A percentile compares a stretch with the other conserved stretches of the same genome.
phyloP scores from a whole-genome alignment of 768 basidiomycete genomes.

The Lentinula edodes region DNA sequence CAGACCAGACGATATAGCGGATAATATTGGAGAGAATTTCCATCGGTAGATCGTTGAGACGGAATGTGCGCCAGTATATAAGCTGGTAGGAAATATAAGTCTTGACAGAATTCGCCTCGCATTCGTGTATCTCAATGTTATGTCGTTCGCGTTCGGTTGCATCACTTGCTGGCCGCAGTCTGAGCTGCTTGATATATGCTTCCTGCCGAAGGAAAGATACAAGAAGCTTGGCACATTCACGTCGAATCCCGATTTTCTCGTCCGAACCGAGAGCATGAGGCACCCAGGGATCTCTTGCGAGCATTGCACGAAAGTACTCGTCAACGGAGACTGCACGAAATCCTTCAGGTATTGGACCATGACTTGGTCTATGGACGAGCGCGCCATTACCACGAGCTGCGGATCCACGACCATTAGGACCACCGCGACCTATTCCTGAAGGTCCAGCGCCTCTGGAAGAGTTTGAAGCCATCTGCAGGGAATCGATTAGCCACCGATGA shows the following conservation, averaged over 20 bases:
- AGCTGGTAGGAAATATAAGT: constrained; percentile 10
- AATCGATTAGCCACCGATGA: neutral
- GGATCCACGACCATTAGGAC: neutral
- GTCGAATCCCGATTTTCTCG: constrained; percentile 7
- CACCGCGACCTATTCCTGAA: neutral
- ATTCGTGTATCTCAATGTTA: neutral
- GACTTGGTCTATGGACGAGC: too few species aligned
- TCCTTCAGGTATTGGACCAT: neutral
- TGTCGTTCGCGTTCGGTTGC: neutral
- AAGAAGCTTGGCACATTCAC: constrained; percentile 6
- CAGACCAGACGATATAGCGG: constrained; percentile 53
- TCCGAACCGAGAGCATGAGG: constrained; percentile 13
- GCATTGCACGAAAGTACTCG: neutral
- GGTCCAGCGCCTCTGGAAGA: neutral
- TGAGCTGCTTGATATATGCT: neutral
- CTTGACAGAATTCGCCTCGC: neutral
- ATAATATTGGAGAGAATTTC: constrained; percentile 67
- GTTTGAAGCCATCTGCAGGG: neutral
- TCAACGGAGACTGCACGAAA: neutral
- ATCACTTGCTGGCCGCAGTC: neutral
- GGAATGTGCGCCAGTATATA: constrained; percentile 40
- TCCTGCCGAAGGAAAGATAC: neutral
- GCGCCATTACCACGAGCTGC: neutral
- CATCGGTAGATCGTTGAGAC: constrained; percentile 54
- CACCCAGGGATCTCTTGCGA: constrained; percentile 7